Percentiles rank a stretch among this genome's conserved stretches.
phyloP scores from a whole-genome alignment of 2,329 filamentous ascomycete species.

The Fonsecaea nubica region DNA sequence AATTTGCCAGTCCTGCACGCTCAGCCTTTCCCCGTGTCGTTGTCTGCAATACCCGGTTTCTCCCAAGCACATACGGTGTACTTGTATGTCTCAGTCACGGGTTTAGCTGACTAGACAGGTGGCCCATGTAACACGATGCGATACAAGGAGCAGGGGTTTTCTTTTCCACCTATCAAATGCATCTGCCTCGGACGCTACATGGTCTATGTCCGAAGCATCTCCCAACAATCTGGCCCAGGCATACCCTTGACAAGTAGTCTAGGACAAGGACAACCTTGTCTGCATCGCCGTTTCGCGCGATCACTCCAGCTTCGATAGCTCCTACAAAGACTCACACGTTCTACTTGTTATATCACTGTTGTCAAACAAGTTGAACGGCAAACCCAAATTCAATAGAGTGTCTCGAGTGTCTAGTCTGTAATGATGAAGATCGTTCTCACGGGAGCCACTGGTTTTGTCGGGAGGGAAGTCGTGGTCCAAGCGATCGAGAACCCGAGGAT shows the following conservation, averaged over 20 bases:
- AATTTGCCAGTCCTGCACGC: too few relatives aligned
- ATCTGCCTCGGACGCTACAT: not conserved
- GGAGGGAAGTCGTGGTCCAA: constrained; percentile 20
- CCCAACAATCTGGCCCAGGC: not conserved
- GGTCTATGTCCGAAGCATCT: not conserved
- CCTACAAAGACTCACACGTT: not conserved
- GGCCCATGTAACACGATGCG: too few relatives aligned
- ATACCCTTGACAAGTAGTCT: not conserved
- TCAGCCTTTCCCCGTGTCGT: too few relatives aligned
- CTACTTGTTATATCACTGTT: not conserved
- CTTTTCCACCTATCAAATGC: not conserved
- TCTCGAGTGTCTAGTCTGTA: not conserved
- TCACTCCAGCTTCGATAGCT: too few relatives aligned
- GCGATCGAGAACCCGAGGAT: constrained; percentile 9
- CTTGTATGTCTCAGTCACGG: too few relatives aligned
- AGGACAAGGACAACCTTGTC: not conserved
- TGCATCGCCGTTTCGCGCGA: too few relatives aligned
- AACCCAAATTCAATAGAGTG: not conserved
- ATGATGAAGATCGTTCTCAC: constrained; percentile 23
- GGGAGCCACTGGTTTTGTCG: constrained; percentile 23
- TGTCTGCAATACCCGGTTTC: too few relatives aligned
- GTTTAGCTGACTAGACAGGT: too few relatives aligned
- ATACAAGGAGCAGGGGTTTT: not conserved
- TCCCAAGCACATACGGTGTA: too few relatives aligned
- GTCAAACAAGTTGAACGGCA: not conserved